These are phyloP conservation scores for Raphanus hybrid DNA, from an alignment of 441 rosid genomes.

Conservation along the genomic window DNA sequence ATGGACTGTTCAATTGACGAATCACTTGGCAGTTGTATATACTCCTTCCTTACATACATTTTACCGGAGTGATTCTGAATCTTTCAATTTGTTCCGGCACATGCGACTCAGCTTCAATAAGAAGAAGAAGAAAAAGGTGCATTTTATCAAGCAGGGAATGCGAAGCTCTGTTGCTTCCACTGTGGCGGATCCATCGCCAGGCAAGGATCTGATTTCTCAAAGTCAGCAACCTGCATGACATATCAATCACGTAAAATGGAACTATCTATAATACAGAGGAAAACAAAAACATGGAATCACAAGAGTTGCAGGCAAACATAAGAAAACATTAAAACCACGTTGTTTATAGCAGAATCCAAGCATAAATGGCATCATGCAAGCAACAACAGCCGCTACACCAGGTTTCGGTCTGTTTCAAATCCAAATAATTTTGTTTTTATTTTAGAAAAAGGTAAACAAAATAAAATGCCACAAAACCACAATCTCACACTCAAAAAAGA, in stretches of 20 bases:
- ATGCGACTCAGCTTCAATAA: conserved; percentile 26
- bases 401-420: too few species aligned
- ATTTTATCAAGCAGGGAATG: conserved; percentile 42
- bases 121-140: neutral
- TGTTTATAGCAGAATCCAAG: too few species aligned
- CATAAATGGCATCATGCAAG: too few species aligned
- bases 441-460: too few species aligned
- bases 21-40: conserved; percentile 12
- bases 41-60: conserved; percentile 16
- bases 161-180: conserved; percentile 41
- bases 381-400: too few species aligned
- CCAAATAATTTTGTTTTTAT: too few species aligned
- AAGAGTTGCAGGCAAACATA: too few species aligned
- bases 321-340: too few species aligned
- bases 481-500: too few species aligned
- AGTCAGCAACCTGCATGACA: conserved; percentile 72
- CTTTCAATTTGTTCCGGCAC: neutral
- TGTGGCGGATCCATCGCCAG: conserved; percentile 77
- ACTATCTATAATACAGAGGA: neutral
- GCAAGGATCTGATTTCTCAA: conserved; percentile 76
- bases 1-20: conserved; percentile 9
- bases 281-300: neutral
- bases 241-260: conserved; percentile 9
- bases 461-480: too few species aligned
- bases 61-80: neutral